Evolutionary conservation across 805 yeast species (phyloP).

Genomic region (Diddensiella transvaalensis): DNA sequence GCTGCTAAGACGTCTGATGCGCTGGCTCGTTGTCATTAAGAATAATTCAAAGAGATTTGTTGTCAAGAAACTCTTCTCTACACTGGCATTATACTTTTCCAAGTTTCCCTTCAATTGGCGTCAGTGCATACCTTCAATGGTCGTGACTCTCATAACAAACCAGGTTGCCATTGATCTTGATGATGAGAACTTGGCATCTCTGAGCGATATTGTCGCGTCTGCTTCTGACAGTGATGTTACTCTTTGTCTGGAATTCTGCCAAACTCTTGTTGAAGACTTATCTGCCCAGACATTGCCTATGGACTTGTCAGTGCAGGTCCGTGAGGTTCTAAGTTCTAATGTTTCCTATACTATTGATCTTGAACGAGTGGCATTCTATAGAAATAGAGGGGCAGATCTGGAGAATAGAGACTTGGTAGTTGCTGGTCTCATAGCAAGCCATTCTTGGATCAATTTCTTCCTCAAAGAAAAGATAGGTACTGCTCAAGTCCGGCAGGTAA

Average conservation of each 20-base stretch:
- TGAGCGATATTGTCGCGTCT: not conserved
- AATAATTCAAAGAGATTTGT: slow-evolving; percentile 37
- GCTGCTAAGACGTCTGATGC: slow-evolving; percentile 21
- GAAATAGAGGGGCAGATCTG: not conserved
- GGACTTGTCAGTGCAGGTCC: slow-evolving; percentile 2
- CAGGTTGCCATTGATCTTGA: not conserved
- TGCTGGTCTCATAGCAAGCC: not conserved
- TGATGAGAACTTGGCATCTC: not conserved
- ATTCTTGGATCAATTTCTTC: slow-evolving; percentile 12
- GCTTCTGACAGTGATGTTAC: slow-evolving; percentile 5
- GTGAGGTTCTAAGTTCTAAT: not conserved
- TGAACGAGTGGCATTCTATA: not conserved
- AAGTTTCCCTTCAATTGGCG: slow-evolving; percentile 39
- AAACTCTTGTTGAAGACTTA: slow-evolving; percentile 30
- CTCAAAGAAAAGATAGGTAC: not conserved
- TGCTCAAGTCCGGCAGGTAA: not conserved
- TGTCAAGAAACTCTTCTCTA: slow-evolving; percentile 56
- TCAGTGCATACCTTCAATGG: slow-evolving; percentile 28
- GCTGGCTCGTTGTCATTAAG: slow-evolving; percentile 20
- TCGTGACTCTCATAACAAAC: slow-evolving; percentile 9
- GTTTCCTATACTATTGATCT: slow-evolving; percentile 1
- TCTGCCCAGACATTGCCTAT: slow-evolving; percentile 2
- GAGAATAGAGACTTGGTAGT: not conserved
- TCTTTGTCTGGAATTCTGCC: slow-evolving; percentile 24
- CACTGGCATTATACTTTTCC: slow-evolving; percentile 48